These are phyloP conservation scores for Paradendryphiella salina DNA, from an alignment of 2,329 filamentous ascomycete species.

Conservation along the genomic window DNA sequence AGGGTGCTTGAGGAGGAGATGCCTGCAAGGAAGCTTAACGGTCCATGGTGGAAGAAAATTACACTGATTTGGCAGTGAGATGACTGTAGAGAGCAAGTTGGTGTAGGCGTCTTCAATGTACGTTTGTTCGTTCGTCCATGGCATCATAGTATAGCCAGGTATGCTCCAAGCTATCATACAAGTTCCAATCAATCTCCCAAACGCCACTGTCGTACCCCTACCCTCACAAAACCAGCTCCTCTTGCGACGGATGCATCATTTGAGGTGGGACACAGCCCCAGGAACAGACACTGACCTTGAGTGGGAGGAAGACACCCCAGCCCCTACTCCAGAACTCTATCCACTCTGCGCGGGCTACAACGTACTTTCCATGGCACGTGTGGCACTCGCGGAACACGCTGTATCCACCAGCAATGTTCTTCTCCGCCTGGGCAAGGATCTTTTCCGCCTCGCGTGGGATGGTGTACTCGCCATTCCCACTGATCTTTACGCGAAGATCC, in stretches of 20 bases:
- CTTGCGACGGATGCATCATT: constrained; percentile 20
- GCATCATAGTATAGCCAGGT: not conserved
- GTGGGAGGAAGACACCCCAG: constrained; percentile 18
- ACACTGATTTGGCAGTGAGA: constrained; percentile 7
- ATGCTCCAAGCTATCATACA: not conserved
- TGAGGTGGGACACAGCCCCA: constrained; percentile 38
- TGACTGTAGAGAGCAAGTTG: not conserved
- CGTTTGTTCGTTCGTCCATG: not conserved
- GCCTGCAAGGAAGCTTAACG: constrained; percentile 27
- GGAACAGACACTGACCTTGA: constrained; percentile 37
- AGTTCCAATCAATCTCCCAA: not conserved
- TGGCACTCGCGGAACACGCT: constrained; percentile 31
- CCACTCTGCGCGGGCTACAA: constrained; percentile 39
- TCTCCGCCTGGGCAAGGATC: constrained; percentile 21
- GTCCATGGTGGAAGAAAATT: constrained; percentile 32
- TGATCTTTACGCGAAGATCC: constrained; percentile 4
- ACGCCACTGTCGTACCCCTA: not conserved
- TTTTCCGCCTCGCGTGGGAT: constrained; percentile 14
- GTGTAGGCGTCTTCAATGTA: not conserved
- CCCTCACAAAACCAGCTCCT: constrained; percentile 8
- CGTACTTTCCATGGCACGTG: constrained; percentile 31
- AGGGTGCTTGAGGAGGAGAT: constrained; percentile 40
- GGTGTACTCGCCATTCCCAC: constrained; percentile 2
- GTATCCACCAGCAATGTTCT: constrained; percentile 20
- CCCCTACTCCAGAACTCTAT: constrained; percentile 35